A percentile compares a stretch with the other conserved stretches of the same genome.
Evolutionary conservation across 2,329 filamentous ascomycete species (phyloP).

Genomic region (Daldinia sp.): DNA sequence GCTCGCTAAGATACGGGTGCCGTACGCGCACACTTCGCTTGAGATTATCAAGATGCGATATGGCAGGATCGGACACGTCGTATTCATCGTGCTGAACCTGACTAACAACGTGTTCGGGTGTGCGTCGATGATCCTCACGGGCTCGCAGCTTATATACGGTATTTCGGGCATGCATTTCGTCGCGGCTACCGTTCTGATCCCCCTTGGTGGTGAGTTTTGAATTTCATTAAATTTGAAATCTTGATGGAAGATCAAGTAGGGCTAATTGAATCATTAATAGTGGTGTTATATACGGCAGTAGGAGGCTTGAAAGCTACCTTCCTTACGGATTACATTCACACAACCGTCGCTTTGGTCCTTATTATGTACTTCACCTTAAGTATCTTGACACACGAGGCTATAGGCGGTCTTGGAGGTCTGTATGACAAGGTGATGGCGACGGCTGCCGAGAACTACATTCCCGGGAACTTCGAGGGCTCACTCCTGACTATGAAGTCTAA

Average conservation of each 20-base stretch:
- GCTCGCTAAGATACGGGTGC: slow-evolving; percentile 61
- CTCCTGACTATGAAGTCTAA: slow-evolving; percentile 63
- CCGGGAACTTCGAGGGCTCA: slow-evolving; percentile 61
- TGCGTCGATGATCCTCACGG: slow-evolving; percentile 60
- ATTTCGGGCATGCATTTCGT: slow-evolving; percentile 62
- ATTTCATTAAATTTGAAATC: too few relatives aligned
- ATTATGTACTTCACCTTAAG: slow-evolving; percentile 62
- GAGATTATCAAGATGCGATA: slow-evolving; percentile 64
- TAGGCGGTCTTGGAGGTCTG: slow-evolving; percentile 58
- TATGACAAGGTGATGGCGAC: slow-evolving; percentile 61
- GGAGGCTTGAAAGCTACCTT: slow-evolving; percentile 64
- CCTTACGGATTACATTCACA: slow-evolving; percentile 62
- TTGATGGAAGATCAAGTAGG: not conserved
- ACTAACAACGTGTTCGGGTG: slow-evolving; percentile 60
- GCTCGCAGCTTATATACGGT: slow-evolving; percentile 60
- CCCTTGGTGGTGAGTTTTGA: slow-evolving; percentile 54
- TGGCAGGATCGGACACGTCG: slow-evolving; percentile 56
- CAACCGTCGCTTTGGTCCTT: slow-evolving; percentile 60
- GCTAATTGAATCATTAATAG: slow-evolving; percentile 41
- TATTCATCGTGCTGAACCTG: slow-evolving; percentile 58
- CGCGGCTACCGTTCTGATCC: slow-evolving; percentile 60
- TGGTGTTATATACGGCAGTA: slow-evolving; percentile 61
- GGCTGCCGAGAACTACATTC: slow-evolving; percentile 56
- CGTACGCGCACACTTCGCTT: slow-evolving; percentile 63
- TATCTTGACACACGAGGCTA: slow-evolving; percentile 57